phyloP scores from a whole-genome alignment of 1,284 basidiomycete genomes.

The Singerocomus inundabilis region DNA sequence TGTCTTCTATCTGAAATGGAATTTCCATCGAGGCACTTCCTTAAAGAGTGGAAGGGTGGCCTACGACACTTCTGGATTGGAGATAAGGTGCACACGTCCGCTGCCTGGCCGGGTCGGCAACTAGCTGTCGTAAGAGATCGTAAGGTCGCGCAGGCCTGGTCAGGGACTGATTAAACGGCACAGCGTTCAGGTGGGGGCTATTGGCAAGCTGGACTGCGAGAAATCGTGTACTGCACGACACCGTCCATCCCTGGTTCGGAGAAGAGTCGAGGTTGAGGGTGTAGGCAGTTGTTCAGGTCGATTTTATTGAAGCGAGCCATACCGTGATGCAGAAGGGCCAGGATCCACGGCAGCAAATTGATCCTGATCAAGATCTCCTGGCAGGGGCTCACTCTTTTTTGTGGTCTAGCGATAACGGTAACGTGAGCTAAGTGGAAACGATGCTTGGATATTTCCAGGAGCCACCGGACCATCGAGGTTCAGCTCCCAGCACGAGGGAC shows the following conservation, averaged over 20 bases:
- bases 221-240: neutral
- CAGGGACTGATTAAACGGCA: conserved; percentile 1
- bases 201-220: neutral
- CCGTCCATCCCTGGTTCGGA: conserved; percentile 1
- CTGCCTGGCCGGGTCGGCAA: conserved; percentile 12
- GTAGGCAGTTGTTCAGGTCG: neutral
- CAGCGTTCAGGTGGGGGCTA: neutral
- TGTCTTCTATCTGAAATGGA: conserved; percentile 5
- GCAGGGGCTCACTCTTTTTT: neutral
- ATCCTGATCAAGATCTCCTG: conserved; percentile 22
- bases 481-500: neutral
- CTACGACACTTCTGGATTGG: conserved; percentile 13
- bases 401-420: conserved; percentile 18
- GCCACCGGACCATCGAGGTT: conserved; percentile 1
- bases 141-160: conserved; percentile 7
- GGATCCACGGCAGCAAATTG: neutral
- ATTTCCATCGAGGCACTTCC: conserved; percentile 18
- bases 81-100: conserved; percentile 20
- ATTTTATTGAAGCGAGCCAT: conserved; percentile 2
- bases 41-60: conserved; percentile 7
- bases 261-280: neutral
- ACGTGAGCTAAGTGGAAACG: conserved; percentile 16
- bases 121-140: conserved; percentile 24
- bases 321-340: neutral
- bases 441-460: neutral